Percentiles rank a stretch among this genome's conserved stretches.
phyloP scores from a whole-genome alignment of 495 filamentous ascomycete species.

The Aspergillus nidulans region DNA sequence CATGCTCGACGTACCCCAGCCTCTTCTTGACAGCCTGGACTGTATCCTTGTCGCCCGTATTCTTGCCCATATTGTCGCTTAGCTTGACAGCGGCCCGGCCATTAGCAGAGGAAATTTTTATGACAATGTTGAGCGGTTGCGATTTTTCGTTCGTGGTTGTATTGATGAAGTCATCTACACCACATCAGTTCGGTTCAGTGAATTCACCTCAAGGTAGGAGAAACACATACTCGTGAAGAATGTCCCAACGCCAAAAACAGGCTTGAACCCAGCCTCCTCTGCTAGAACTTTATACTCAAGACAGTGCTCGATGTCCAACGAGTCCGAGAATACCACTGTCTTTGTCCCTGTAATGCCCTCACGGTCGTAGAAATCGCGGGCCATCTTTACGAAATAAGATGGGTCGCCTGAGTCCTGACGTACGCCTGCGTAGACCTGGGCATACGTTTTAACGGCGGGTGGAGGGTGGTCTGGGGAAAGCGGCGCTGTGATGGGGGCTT shows the following conservation, averaged over 20 bases:
- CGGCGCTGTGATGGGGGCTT: slow-evolving; percentile 28
- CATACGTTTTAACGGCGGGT: slow-evolving; percentile 56
- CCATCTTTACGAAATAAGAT: slow-evolving; percentile 70
- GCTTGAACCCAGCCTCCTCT: slow-evolving; percentile 73
- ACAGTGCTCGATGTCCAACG: slow-evolving; percentile 84
- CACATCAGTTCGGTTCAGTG: background rate
- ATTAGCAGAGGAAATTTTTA: slow-evolving; percentile 82
- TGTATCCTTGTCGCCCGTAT: slow-evolving; percentile 77
- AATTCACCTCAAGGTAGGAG: background rate
- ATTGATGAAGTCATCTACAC: slow-evolving; percentile 73
- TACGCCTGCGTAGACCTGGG: slow-evolving; percentile 79
- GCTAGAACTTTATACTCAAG: slow-evolving; percentile 80
- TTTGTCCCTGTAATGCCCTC: slow-evolving; percentile 76
- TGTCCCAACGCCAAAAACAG: slow-evolving; percentile 89
- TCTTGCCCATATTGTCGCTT: slow-evolving; percentile 95
- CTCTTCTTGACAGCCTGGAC: slow-evolving; percentile 79
- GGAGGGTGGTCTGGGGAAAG: slow-evolving; percentile 8
- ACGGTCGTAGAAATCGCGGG: slow-evolving; percentile 80
- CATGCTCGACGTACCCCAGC: slow-evolving; percentile 79
- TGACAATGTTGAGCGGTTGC: slow-evolving; percentile 93
- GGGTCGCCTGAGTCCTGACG: slow-evolving; percentile 96
- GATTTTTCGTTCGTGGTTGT: slow-evolving; percentile 71
- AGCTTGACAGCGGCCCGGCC: slow-evolving; percentile 90
- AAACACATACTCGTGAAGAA: slow-evolving; percentile 71
- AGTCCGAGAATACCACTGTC: slow-evolving; percentile 96